phyloP scores from a whole-genome alignment of 257 asterid species.

The Solanum neorickii region DNA sequence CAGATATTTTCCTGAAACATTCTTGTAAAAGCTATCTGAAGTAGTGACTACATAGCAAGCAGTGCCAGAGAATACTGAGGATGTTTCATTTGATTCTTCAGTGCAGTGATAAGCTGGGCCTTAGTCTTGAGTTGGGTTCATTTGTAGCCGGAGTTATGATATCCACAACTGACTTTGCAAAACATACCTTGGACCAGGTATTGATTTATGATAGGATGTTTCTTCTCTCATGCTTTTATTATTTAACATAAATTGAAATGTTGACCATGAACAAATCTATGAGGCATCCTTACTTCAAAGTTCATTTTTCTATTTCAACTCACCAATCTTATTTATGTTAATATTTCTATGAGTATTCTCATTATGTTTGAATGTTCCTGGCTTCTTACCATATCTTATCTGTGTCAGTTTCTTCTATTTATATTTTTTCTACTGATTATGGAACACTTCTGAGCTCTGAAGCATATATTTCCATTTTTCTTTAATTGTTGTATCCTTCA shows the following conservation, averaged over 20 bases:
- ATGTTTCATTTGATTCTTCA: conserved; percentile 26
- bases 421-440: not conserved
- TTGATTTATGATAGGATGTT: not conserved
- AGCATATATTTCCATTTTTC: not conserved
- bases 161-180: conserved; percentile 77
- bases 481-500: not conserved
- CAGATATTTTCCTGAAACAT: not conserved
- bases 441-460: not conserved
- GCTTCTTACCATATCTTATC: not conserved
- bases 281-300: not conserved
- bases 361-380: not conserved
- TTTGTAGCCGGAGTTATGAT: conserved; percentile 94
- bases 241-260: not conserved
- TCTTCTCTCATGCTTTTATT: not conserved
- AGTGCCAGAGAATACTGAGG: not conserved
- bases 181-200: conserved; percentile 86
- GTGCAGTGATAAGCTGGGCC: conserved; percentile 98
- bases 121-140: conserved; percentile 91
- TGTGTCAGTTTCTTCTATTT: not conserved
- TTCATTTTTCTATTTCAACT: not conserved
- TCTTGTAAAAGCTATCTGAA: not conserved
- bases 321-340: not conserved
- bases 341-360: not conserved
- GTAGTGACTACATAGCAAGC: not conserved
- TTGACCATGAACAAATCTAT: not conserved